Evolutionary conservation across 306 rosid species (phyloP), one percentile per base, ranked within the genome.

Genomic region (Prunus dulcis): DNA sequence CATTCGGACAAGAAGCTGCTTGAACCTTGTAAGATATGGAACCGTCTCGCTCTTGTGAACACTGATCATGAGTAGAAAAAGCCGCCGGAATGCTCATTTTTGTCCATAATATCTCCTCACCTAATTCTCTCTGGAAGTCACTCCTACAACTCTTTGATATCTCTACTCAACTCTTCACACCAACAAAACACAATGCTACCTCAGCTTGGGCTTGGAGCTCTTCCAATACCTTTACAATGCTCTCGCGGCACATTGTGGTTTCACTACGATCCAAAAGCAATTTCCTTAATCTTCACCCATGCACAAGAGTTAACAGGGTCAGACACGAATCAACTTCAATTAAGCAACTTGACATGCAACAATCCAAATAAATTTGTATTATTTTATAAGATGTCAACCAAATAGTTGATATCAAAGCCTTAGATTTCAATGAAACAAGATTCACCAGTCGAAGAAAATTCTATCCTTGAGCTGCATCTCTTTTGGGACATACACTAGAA

Each of bases 161-260:
- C 57, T 25, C 38, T 72, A 55, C 20, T 95, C 92, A 93, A 77
- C 79, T 93, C 86, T 91, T 96, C 74, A 88, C 83, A 55, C 96
- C 96, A 61, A 89, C 90, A 87, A 96, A 96, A 86, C 96, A 93
- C 77, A 96, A 68, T 18, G 98, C 98, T 38, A 96, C 93, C 84
- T 96, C 99, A 56, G 98, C 98, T 82, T 88, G 91, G 30, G 98
- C 98, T 77, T 96, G 97, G 79, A 91, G 85, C 80, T 96, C 99
- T 84, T 85, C 86, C 80, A 96, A 80, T 47, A 88, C 83, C 80
- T 91, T 89, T 49, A 96, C 88, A 60, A 92, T 71, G 84, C 90
- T 82, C 67, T 91, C 93, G 3, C 99, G 89, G 73, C 88, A 70
- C 22, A 89, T 61, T n/a, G 69, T 80, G 74, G 87, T 72, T 82